phyloP scores from a whole-genome alignment of 2,329 filamentous ascomycete species.

The Graphilbum ipis-grandicollis region DNA sequence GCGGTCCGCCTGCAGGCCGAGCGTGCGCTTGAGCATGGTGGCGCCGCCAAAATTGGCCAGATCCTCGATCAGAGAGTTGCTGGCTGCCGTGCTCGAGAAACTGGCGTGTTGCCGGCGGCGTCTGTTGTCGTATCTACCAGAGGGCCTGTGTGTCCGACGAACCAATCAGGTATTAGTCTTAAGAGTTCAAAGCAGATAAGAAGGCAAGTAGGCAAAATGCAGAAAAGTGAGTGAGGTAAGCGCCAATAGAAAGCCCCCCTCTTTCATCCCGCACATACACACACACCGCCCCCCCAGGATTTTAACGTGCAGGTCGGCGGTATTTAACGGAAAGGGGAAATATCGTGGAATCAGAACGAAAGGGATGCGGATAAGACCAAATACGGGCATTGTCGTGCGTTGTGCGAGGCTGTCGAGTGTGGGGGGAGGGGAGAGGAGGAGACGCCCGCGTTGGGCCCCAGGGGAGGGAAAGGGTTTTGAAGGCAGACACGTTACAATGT shows the following conservation, averaged over 20 bases:
- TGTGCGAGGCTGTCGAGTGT: constrained; percentile 7
- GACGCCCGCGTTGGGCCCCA: neutral
- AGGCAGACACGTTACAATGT: too few species aligned
- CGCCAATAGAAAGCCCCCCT: too few species aligned
- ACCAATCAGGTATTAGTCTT: constrained; percentile 35
- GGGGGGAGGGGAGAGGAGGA: constrained; percentile 3
- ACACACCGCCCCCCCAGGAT: neutral
- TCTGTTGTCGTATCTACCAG: constrained; percentile 35
- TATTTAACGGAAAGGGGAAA: neutral
- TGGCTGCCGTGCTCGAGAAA: constrained; percentile 43
- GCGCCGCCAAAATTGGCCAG: constrained; percentile 54
- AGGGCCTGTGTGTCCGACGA: constrained; percentile 36
- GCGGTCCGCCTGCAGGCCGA: constrained; percentile 61
- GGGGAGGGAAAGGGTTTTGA: too few species aligned
- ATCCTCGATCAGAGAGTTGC: constrained; percentile 48
- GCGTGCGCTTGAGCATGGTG: constrained; percentile 47
- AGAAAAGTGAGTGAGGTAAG: too few species aligned
- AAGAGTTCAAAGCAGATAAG: too few species aligned
- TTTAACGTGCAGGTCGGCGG: constrained; percentile 1
- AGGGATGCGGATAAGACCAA: neutral
- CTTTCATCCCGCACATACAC: neutral
- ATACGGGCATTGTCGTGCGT: constrained; percentile 2
- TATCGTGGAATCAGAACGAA: neutral
- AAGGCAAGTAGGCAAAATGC: too few species aligned
- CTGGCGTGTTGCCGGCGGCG: constrained; percentile 36